Conservation (phyloP, 805 yeast species). For the Candida oleophila region DNA sequence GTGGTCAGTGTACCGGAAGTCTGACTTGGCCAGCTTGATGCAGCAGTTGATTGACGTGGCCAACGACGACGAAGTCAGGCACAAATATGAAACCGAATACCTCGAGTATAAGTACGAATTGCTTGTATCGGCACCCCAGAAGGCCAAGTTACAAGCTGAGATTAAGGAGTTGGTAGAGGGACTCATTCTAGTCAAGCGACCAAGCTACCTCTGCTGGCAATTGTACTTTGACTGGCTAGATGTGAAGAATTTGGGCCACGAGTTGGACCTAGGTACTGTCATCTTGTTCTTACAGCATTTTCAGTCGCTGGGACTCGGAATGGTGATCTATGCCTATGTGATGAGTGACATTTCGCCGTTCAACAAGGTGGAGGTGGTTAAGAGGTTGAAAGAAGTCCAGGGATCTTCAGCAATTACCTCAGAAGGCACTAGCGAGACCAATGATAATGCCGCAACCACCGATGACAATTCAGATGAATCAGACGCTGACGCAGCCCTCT, state of each 20-base stretch:
- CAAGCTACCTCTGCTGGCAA: conserved; percentile 68
- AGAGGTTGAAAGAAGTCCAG: conserved; percentile 15
- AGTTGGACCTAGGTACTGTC: conserved; percentile 43
- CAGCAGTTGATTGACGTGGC: conserved; percentile 52
- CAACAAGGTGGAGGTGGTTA: conserved; percentile 27
- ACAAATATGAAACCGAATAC: conserved; percentile 56
- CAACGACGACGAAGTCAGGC: conserved; percentile 61
- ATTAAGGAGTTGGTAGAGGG: conserved; percentile 63
- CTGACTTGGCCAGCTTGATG: conserved; percentile 55
- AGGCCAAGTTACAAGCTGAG: conserved; percentile 30
- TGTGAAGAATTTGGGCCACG: conserved; percentile 43
- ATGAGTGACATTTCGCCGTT: conserved; percentile 71
- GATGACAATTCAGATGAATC: neutral
- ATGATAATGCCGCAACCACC: neutral
- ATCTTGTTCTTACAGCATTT: conserved; percentile 55
- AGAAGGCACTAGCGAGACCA: conserved; percentile 3
- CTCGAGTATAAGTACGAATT: conserved; percentile 56
- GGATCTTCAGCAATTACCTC: conserved; percentile 14
- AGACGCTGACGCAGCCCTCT: conserved; percentile 5
- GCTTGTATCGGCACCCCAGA: conserved; percentile 56
- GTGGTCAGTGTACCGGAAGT: conserved; percentile 49
- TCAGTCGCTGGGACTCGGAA: conserved; percentile 60
- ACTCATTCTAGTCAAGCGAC: conserved; percentile 66
- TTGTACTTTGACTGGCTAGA: conserved; percentile 75
- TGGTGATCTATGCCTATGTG: conserved; percentile 59